Evolutionary conservation across 2,329 filamentous ascomycete species (phyloP).

Genomic region (Aspergillus uvarum): DNA sequence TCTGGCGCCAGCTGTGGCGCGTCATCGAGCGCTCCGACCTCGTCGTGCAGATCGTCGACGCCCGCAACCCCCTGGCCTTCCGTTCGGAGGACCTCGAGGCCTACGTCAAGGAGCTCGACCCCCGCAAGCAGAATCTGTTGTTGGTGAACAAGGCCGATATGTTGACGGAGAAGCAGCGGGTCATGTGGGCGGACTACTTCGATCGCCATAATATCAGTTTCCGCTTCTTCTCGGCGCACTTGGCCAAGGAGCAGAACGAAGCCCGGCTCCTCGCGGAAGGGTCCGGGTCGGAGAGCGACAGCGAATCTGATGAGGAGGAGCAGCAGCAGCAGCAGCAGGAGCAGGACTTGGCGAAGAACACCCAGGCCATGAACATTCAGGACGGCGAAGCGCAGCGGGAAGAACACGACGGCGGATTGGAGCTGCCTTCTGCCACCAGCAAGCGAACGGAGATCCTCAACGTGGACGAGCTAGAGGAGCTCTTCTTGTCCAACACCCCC

Average conservation of each 20-base stretch:
- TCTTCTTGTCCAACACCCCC: slow-evolving; percentile 77
- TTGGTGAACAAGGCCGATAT: slow-evolving; percentile 99
- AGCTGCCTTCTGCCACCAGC: slow-evolving; percentile 36
- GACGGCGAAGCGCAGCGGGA: slow-evolving; percentile 30
- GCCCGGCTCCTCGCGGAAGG: slow-evolving; percentile 59
- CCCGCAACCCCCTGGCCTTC: slow-evolving; percentile 90
- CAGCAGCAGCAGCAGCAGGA: slow-evolving; percentile 17
- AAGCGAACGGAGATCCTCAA: slow-evolving; percentile 73
- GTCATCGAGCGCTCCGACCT: slow-evolving; percentile 96
- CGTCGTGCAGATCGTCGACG: slow-evolving; percentile 97
- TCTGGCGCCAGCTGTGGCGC: slow-evolving; percentile 97
- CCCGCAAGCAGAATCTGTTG: slow-evolving; percentile 83
- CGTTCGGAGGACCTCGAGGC: slow-evolving; percentile 87
- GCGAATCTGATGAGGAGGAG: slow-evolving; percentile 28
- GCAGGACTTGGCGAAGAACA: slow-evolving; percentile 20
- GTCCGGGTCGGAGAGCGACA: slow-evolving; percentile 45
- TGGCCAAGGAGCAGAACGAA: slow-evolving; percentile 89
- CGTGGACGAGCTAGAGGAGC: slow-evolving; percentile 84
- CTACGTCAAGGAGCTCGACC: slow-evolving; percentile 91
- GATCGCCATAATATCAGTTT: slow-evolving; percentile 78
- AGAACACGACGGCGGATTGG: slow-evolving; percentile 28
- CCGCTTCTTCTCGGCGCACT: slow-evolving; percentile 90
- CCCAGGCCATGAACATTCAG: slow-evolving; percentile 20
- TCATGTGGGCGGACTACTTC: slow-evolving; percentile 83
- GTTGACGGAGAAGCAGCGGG: slow-evolving; percentile 85